Evolutionary conservation across 441 rosid species (phyloP).

Genomic region (Syzygium malaccense): DNA sequence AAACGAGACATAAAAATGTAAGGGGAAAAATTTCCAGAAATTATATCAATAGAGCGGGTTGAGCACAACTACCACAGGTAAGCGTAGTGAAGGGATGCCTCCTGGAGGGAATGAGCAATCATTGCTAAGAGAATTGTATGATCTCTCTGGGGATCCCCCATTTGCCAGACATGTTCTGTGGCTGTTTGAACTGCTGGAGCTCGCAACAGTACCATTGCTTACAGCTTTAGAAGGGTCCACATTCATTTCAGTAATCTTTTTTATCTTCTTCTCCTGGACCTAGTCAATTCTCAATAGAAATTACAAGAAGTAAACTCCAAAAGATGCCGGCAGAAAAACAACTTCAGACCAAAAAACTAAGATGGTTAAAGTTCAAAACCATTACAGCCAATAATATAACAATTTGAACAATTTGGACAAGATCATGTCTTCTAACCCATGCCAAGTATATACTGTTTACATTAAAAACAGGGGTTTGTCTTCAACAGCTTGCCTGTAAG

Average conservation of each 20-base stretch:
- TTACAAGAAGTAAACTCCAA: background rate
- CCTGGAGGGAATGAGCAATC: slow-evolving; percentile 61
- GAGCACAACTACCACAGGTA: slow-evolving; percentile 92
- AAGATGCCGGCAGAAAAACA: background rate
- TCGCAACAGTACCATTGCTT: slow-evolving; percentile 59
- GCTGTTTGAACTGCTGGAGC: slow-evolving; percentile 52
- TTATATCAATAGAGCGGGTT: background rate
- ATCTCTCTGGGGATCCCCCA: slow-evolving; percentile 54
- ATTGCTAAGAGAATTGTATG: slow-evolving; percentile 29
- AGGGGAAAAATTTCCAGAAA: background rate
- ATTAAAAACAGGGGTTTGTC: background rate
- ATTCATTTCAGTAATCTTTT: slow-evolving; percentile 79
- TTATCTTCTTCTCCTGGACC: slow-evolving; percentile 97
- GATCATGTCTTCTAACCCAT: background rate
- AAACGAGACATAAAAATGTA: background rate
- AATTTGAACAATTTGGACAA: background rate
- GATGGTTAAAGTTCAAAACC: background rate
- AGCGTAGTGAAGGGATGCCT: slow-evolving; percentile 68
- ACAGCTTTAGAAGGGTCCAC: slow-evolving; percentile 54
- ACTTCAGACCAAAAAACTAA: background rate
- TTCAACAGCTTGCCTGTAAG: background rate
- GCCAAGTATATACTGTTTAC: background rate
- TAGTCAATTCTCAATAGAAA: slow-evolving; percentile 4
- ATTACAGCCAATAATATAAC: background rate
- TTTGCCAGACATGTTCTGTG: slow-evolving; percentile 39